Base-by-base conservation (phyloP, 345 rosid species). In the Eutrema yunnanense region DNA sequence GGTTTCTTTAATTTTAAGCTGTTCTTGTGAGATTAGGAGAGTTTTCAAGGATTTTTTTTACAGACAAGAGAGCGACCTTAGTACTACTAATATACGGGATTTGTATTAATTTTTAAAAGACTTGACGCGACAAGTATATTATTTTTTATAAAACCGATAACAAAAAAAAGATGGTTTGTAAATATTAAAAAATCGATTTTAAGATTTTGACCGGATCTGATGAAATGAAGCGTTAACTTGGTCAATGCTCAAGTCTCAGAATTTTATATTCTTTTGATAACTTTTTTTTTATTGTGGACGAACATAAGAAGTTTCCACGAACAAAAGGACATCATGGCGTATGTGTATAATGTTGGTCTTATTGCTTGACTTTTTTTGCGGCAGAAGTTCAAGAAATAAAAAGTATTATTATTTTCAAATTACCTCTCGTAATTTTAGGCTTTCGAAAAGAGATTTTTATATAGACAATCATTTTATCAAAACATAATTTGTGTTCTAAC, bases 61-160 rank as follows among this genome's bases (percentile, higher is more conserved):
- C 22, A 69, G 71, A 75, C 59, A 62, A 69, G 60, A 67, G 73
- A 69, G 74, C 79, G 74, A 75, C 74, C 71, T 54, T 67, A 2
- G 4, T 44, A 62, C 47, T 44, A 62, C 47, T 75, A 54, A 75
- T 75, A 75, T 47, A 75, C 34, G 30, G 11, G 69, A 52, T 62
- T 61, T 75, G 69, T 67, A 4, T 30, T 56, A 41, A 37, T 5
- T 12, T 47, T 58, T 29, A 5, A 13, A 32, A 12, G 27, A 13
- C 27, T 46, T 60, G 34, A 75, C 79, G 79, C 74, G 75, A 69
- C 64, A 75, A 62, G 19, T 37, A 37, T 69, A 62, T 29, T 67
- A 4, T 32, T 8, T 62, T 30, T 43, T 12, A 50, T 38, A 26
- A 16, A 13, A 43, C 0, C 26, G 42, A 47, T 54, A 5, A 22